Percentiles rank a stretch among this genome's conserved stretches.
These are phyloP conservation scores for Lepraria neglecta DNA, from an alignment of 495 filamentous ascomycete genomes.

Conservation along the genomic window DNA sequence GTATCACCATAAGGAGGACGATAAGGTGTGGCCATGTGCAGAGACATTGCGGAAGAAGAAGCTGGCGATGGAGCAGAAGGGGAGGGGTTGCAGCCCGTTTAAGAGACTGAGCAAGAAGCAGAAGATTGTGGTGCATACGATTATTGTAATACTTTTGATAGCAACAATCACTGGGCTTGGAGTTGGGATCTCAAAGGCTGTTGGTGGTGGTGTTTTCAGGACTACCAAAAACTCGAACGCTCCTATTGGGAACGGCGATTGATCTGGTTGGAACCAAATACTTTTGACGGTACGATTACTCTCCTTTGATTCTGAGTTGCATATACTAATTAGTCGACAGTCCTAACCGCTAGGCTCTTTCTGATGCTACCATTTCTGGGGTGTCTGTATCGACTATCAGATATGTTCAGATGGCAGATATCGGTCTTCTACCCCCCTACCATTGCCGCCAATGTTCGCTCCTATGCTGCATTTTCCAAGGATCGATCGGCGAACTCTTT, in stretches of 20 bases:
- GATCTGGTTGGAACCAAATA: not conserved
- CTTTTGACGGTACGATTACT: not conserved
- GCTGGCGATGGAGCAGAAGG: constrained; percentile 1
- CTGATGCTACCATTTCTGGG: not conserved
- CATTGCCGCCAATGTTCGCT: not conserved
- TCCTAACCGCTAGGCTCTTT: not conserved
- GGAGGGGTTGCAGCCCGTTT: constrained; percentile 37
- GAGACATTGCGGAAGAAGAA: constrained; percentile 8
- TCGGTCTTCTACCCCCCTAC: not conserved
- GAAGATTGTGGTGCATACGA: constrained; percentile 45
- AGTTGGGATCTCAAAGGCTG: constrained; percentile 55
- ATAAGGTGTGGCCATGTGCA: constrained; percentile 16
- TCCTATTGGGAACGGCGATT: constrained; percentile 20
- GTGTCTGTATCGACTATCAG: not conserved
- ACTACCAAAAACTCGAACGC: constrained; percentile 30
- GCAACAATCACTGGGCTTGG: constrained; percentile 56
- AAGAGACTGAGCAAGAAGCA: constrained; percentile 44
- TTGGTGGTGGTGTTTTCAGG: constrained; percentile 54
- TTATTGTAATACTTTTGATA: constrained; percentile 51
- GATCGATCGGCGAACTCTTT: no score
- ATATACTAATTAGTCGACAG: no score
- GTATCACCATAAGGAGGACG: constrained; percentile 5
- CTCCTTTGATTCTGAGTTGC: no score
- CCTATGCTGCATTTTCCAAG: not conserved
- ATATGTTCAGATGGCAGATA: not conserved